Conservation (phyloP, 78 protist genomes). For the Pigoraptor vietnamica region DNA sequence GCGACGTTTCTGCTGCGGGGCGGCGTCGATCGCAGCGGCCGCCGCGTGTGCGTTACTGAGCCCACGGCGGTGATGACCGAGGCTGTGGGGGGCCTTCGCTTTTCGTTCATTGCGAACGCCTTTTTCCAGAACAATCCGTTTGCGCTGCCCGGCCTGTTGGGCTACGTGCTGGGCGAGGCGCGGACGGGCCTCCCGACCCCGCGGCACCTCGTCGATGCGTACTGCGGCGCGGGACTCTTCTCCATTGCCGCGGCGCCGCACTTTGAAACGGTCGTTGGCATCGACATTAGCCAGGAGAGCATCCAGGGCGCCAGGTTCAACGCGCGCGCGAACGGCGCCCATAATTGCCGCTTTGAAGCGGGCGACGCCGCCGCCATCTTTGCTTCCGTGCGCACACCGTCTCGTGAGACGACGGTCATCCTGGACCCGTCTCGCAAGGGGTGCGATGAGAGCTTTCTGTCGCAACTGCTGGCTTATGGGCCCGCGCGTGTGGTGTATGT, state of each 20-base stretch:
- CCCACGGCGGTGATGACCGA: not conserved
- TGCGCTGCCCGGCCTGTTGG: not conserved
- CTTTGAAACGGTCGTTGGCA: not conserved
- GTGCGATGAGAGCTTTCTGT: not conserved
- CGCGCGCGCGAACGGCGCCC: not conserved
- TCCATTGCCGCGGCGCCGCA: not conserved
- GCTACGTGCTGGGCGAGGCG: not conserved
- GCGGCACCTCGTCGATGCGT: not conserved
- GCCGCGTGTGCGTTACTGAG: not conserved
- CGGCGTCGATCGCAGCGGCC: not conserved
- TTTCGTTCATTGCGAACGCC: not conserved
- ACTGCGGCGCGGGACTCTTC: not conserved
- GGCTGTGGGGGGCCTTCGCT: not conserved
- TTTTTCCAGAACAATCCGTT: not conserved
- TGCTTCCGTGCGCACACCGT: not conserved
- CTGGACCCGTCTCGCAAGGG: not conserved
- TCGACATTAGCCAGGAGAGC: not conserved
- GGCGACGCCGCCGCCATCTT: not conserved
- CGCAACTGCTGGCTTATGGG: not conserved
- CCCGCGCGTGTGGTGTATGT: not conserved
- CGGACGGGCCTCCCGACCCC: not conserved
- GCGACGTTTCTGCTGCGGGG: not conserved
- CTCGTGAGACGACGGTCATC: not conserved
- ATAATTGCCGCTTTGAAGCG: not conserved
- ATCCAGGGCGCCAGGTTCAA: not conserved